Base-by-base conservation (phyloP, 345 rosid species). In the Atalantia buxifolia region DNA sequence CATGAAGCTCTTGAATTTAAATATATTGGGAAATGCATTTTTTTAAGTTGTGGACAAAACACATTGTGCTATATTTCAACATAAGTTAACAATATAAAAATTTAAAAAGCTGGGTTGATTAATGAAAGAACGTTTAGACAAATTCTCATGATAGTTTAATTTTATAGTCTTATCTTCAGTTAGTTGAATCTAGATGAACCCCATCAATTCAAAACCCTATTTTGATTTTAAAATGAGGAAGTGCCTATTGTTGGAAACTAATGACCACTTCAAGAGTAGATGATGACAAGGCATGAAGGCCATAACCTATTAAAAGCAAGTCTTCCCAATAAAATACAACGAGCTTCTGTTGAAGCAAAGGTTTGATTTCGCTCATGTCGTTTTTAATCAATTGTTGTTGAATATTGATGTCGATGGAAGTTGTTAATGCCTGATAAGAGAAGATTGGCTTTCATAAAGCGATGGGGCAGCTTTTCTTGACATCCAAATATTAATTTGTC, bases 321-420 rank as follows among this genome's bases (percentile, higher is more conserved):
- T 67, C 45, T 78, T 40, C 68, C n/a, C 7, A 24, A 64, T 33
- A 0, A 25, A 74, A 64, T 35, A 0, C 22, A 63, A 36, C 57
- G 75, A 48, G 12, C 21, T 55, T 14, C 56, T 50, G 76, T 21
- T 33, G 45, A 53, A 76, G 68, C 60, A 73, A 65, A 66, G 48
- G 71, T 73, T 77, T 57, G 60, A n/a, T 68, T 53, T 67, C 31
- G 72, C 57, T 77, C 35, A 12, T 45, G 12, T 31, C 65, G 28
- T 31, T 2, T 67, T 24, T 57, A 79, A 53, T 72, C 36, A 38
- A 50, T 22, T 33, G 35, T 70, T 53, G 76, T 40, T 9, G 76
- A 50, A 76, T 64, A 66, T 55, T 74, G 62, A 40, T 57, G 75
- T 74, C 73, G 65, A 75, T 38, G 70, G 40, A 71, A 66, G 81